Conservation (phyloP, 2,329 filamentous ascomycete genomes). For the Zymoseptoria brevis region DNA sequence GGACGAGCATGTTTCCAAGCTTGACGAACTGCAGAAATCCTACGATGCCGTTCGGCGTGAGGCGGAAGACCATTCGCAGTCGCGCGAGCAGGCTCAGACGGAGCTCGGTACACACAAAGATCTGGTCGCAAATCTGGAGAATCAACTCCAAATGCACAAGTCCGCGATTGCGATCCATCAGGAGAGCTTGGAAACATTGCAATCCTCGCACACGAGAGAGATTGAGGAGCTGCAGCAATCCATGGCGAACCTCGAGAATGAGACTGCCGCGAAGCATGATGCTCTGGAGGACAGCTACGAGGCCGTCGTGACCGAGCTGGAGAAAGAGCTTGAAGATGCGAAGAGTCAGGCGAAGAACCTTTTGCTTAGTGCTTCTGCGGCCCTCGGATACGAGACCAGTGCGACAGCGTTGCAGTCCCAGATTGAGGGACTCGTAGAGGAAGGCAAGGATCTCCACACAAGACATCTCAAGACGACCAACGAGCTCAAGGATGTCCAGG, state of each 20-base stretch:
- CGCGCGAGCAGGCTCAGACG: conserved; percentile 48
- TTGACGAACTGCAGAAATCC: conserved; percentile 65
- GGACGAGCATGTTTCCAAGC: conserved; percentile 57
- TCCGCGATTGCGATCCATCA: conserved; percentile 48
- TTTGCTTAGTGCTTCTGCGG: conserved; percentile 53
- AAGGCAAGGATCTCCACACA: conserved; percentile 37
- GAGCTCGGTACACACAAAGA: conserved; percentile 45
- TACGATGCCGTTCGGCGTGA: conserved; percentile 59
- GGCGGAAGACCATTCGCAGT: conserved; percentile 57
- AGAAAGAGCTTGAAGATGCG: conserved; percentile 52
- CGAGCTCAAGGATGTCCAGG: conserved; percentile 35
- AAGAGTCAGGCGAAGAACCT: conserved; percentile 53
- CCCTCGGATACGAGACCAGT: conserved; percentile 56
- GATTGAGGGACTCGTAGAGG: conserved; percentile 37
- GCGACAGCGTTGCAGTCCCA: conserved; percentile 35
- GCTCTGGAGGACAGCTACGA: conserved; percentile 32
- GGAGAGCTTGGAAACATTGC: conserved; percentile 45
- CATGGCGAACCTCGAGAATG: conserved; percentile 35
- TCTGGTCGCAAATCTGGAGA: conserved; percentile 48
- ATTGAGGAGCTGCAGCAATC: conserved; percentile 55
- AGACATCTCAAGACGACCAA: conserved; percentile 37
- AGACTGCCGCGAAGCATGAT: conserved; percentile 28
- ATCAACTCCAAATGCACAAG: conserved; percentile 50
- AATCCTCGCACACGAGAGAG: conserved; percentile 47
- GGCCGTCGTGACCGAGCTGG: conserved; percentile 36